These are phyloP conservation scores for Plantago major DNA, from an alignment of 257 asterid species.

Conservation along the genomic window DNA sequence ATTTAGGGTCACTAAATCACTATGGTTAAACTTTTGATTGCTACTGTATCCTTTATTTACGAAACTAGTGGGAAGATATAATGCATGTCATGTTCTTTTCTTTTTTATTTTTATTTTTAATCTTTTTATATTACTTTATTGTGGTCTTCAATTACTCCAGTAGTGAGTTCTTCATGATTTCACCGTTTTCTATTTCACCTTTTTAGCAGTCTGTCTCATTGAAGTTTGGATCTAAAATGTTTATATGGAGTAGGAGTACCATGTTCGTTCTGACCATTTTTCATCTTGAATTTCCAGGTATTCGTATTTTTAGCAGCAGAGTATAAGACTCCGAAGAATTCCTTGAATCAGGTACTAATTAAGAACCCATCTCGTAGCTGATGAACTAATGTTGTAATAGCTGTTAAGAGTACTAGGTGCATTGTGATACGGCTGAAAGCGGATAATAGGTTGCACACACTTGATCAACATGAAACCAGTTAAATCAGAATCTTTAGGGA, in stretches of 20 bases:
- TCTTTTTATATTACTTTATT: background rate
- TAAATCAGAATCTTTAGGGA: background rate
- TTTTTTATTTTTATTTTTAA: background rate
- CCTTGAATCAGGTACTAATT: slow-evolving; percentile 69
- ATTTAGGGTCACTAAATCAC: background rate
- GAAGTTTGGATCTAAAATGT: background rate
- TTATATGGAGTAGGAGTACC: background rate
- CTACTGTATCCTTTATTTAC: background rate
- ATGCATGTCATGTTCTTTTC: background rate
- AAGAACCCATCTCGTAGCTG: slow-evolving; percentile 8
- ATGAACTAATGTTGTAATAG: background rate
- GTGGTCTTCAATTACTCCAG: background rate
- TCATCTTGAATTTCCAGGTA: slow-evolving; percentile 48
- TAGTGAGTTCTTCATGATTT: no score
- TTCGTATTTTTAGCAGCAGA: slow-evolving; percentile 97
- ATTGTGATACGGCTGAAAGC: background rate
- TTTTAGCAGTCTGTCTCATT: background rate
- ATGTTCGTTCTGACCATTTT: background rate
- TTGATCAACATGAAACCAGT: background rate
- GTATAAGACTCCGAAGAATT: slow-evolving; percentile 75
- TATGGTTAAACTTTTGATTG: slow-evolving; percentile 7
- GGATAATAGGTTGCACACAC: no score
- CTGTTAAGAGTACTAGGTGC: background rate
- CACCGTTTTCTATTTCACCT: no score
- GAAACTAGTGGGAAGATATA: background rate